Evolutionary conservation across 2,329 filamentous ascomycete species (phyloP).

Genomic region (Fusarium xylarioides): DNA sequence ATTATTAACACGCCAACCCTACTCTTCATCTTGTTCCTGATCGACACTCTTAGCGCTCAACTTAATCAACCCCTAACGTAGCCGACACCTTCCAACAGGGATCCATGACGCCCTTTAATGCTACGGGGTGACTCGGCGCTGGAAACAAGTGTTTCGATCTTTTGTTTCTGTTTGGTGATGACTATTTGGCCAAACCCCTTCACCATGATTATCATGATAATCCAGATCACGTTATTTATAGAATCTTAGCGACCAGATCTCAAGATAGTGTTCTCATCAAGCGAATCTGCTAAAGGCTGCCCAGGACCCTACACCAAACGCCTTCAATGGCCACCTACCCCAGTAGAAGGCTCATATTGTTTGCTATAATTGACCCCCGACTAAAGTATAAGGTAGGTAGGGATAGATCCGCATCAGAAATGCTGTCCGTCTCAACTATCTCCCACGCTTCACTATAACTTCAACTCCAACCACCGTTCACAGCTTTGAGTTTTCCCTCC

Average conservation of each 20-base stretch:
- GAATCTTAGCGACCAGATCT: neutral
- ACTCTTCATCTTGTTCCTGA: conserved; percentile 29
- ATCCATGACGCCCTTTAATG: conserved; percentile 17
- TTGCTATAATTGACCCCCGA: conserved; percentile 10
- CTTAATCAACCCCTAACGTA: conserved; percentile 15
- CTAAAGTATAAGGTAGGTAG: conserved; percentile 9
- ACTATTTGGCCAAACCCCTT: neutral
- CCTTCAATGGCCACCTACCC: neutral
- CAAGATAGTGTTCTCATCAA: neutral
- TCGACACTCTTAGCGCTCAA: conserved; percentile 34
- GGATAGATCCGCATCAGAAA: conserved; percentile 17
- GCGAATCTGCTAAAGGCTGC: neutral
- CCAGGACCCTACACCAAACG: neutral
- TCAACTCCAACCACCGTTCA: conserved; percentile 3
- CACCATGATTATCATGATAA: neutral
- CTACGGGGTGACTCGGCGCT: neutral
- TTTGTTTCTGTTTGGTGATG: neutral
- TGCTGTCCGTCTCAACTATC: neutral
- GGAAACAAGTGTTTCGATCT: conserved; percentile 10
- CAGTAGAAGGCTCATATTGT: neutral
- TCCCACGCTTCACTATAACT: neutral
- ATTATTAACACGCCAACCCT: neutral
- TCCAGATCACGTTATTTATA: neutral
- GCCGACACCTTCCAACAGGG: conserved; percentile 10
- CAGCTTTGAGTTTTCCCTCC: conserved; percentile 18